Base-by-base conservation (phyloP, 2,329 filamentous ascomycete genomes). In the Curvularia spicifera region DNA sequence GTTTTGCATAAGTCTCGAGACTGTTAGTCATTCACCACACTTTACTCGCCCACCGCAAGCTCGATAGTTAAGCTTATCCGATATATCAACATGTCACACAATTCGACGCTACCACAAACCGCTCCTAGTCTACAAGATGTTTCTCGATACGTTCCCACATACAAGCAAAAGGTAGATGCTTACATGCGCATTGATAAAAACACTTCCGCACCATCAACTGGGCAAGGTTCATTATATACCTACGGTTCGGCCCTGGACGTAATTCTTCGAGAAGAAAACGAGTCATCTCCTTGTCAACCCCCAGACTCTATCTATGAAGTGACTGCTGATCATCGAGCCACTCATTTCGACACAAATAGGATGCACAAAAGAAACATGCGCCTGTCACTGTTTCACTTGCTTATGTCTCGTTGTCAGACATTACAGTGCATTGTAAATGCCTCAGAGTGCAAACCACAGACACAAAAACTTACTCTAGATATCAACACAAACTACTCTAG, bases 371-470 rank as follows among this genome's bases (percentile, higher is more conserved):
- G 28, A 9, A 37, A 37, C 15, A 51, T 63, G 42, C 57, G 51
- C 1, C 42, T 58, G 3, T 33, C 54, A 3, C 62, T 61, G 10
- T 42, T 67, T 2, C 59, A 37, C 9, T 51, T 49, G 6, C 44
- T 56, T 4, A 57, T 71, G 1, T 53, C 61, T 35, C 65, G 59
- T 22, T 71, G 67, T n/a, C 50, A 53, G 15, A 20, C 64, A 2
- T 39, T 69, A 2, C 60, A 63, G 10, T 35, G 40, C 22, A 55
- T 33, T 9, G 40, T 57, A 3, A 35, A 42, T 3, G 28, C 45
- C 9, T n/a, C 62, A 1, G 51, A 60, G 12, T 43, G 42, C 13
- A 59, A 39, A 8, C 49, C 51, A 0, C 56, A 37, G 37, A 35
- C 15, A 22, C n/a, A 49, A 10, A 5, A 48, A 1, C 8, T 20